Evolutionary conservation across 352 stramenopile species (phyloP).

Genomic region (Peronosclerospora sorghi): DNA sequence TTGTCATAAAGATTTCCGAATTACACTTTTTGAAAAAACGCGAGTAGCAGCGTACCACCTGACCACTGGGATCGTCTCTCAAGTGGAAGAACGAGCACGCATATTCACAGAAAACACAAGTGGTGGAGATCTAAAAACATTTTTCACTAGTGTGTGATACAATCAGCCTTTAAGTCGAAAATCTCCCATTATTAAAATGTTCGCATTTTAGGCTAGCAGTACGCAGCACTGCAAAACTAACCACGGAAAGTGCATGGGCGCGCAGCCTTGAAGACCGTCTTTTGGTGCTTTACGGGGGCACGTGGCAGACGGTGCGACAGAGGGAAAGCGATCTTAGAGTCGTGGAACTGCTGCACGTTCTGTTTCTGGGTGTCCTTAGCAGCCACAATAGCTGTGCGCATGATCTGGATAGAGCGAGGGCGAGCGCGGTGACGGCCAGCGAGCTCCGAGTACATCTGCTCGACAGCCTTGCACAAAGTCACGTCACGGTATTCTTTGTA

Average conservation of each 20-base stretch:
- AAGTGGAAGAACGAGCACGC: no score
- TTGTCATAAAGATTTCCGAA: no score
- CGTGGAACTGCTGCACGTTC: slow-evolving; percentile 96
- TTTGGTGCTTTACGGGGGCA: slow-evolving; percentile 91
- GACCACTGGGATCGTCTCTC: no score
- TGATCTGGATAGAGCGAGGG: slow-evolving; percentile 98
- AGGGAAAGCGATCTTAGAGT: slow-evolving; percentile 97
- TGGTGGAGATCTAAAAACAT: no score
- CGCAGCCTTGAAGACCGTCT: slow-evolving; percentile 92
- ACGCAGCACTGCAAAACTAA: slow-evolving; percentile 65
- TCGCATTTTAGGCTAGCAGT: no score
- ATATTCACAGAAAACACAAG: no score
- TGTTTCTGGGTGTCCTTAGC: slow-evolving; percentile 93
- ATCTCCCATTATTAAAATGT: no score
- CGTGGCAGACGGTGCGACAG: slow-evolving; percentile 93
- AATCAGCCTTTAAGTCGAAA: no score
- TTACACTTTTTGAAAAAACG: no score
- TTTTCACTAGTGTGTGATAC: no score
- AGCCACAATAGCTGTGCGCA: slow-evolving; percentile 93
- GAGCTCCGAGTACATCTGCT: slow-evolving; percentile 99
- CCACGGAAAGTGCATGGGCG: slow-evolving; percentile 96
- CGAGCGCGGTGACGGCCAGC: slow-evolving; percentile 95
- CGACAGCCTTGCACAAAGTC: slow-evolving; percentile 94
- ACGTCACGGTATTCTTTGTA: slow-evolving; percentile 99
- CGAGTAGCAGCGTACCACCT: no score